Evolutionary conservation across 1,284 basidiomycete species (phyloP).

Genomic region (Amylostereum areolatum): DNA sequence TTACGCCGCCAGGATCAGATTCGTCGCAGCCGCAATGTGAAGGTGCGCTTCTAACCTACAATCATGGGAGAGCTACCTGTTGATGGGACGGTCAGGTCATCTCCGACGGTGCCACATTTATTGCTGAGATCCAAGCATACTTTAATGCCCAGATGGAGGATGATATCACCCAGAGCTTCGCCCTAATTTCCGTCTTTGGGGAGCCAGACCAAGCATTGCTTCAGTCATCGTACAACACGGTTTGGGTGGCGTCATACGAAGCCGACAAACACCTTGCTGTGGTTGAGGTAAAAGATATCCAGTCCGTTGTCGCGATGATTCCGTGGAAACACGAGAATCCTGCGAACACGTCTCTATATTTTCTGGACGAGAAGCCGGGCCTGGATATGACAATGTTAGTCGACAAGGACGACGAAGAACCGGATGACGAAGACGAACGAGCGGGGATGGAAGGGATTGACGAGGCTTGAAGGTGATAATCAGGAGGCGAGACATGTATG

Average conservation of each 20-base stretch:
- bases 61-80: neutral
- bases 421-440: no score
- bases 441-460: no score
- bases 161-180: neutral
- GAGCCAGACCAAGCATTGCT: neutral
- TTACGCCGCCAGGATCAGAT: neutral
- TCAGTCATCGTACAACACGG: neutral
- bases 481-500: no score
- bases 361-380: neutral
- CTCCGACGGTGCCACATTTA: neutral
- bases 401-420: no score
- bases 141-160: neutral
- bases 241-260: neutral
- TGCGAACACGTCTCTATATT: no score
- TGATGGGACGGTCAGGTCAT: neutral
- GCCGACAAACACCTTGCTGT: neutral
- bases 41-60: neutral
- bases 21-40: neutral
- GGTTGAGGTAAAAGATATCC: neutral
- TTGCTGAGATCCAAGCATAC: neutral
- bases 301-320: neutral
- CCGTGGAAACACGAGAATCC: neutral
- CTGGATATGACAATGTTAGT: no score
- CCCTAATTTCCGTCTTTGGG: neutral
- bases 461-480: no score